These are phyloP conservation scores for Actinomucor elegans DNA, from an alignment of 371 early-diverging fungal genomes.

Conservation along the genomic window DNA sequence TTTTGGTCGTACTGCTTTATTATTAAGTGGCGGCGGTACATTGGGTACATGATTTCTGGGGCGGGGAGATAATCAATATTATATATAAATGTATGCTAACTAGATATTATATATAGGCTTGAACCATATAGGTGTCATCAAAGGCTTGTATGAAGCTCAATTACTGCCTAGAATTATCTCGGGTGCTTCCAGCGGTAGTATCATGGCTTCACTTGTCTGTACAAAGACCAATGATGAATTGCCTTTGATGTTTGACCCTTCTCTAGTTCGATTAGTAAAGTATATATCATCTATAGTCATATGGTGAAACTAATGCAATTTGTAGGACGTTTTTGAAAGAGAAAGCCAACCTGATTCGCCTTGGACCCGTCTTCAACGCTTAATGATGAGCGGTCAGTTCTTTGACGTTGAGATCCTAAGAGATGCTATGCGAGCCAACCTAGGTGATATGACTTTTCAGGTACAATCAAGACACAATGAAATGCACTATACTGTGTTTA, in stretches of 20 bases:
- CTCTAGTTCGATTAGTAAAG: slow-evolving; percentile 17
- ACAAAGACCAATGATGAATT: slow-evolving; percentile 84
- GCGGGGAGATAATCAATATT: too few relatives aligned
- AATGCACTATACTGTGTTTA: background rate
- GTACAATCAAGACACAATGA: slow-evolving; percentile 27
- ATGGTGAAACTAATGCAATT: too few relatives aligned
- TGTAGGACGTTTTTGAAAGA: slow-evolving; percentile 47
- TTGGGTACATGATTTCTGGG: slow-evolving; percentile 51
- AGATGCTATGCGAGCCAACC: slow-evolving; percentile 63
- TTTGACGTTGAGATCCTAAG: slow-evolving; percentile 76
- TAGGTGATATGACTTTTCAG: slow-evolving; percentile 87
- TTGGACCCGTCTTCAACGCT: slow-evolving; percentile 52
- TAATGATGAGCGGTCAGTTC: slow-evolving; percentile 69
- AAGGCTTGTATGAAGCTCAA: slow-evolving; percentile 66
- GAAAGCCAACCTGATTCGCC: slow-evolving; percentile 36
- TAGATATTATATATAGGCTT: slow-evolving; percentile 46
- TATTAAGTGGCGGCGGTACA: slow-evolving; percentile 89
- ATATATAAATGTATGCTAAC: background rate
- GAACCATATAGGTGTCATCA: slow-evolving; percentile 82
- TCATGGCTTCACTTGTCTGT: slow-evolving; percentile 87
- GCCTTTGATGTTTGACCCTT: slow-evolving; percentile 57
- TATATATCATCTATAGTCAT: too few relatives aligned
- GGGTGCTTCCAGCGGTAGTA: slow-evolving; percentile 87
- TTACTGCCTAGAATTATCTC: slow-evolving; percentile 87
- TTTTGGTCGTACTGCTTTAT: slow-evolving; percentile 87